These are phyloP conservation scores for Nicotiana knightiana DNA, from an alignment of 257 asterid species.

Conservation along the genomic window DNA sequence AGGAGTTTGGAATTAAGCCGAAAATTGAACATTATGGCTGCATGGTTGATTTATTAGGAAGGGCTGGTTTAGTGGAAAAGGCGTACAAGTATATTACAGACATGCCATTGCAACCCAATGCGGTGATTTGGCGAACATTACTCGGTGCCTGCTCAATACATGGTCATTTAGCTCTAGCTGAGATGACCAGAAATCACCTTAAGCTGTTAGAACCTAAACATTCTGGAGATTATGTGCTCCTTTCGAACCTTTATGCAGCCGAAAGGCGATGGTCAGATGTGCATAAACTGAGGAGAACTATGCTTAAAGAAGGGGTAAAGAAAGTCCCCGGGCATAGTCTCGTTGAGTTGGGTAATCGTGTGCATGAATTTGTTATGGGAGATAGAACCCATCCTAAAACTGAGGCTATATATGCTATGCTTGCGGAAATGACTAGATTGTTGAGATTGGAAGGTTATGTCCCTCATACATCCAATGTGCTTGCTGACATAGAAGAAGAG, in stretches of 20 bases:
- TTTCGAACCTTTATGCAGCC: constrained; percentile 74
- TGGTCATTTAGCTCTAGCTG: constrained; percentile 49
- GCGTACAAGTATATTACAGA: constrained; percentile 54
- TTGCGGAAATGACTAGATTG: constrained; percentile 63
- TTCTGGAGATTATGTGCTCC: constrained; percentile 72
- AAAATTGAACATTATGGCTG: constrained; percentile 81
- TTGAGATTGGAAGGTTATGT: constrained; percentile 64
- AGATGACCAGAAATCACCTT: constrained; percentile 47
- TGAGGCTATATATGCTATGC: constrained; percentile 56
- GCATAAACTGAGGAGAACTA: constrained; percentile 43
- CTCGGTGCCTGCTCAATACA: constrained; percentile 62
- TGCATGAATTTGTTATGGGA: constrained; percentile 72
- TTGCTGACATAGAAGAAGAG: constrained; percentile 82
- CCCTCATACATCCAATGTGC: constrained; percentile 61
- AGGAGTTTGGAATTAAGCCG: constrained; percentile 43
- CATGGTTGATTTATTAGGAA: constrained; percentile 75
- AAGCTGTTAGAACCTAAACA: constrained; percentile 58
- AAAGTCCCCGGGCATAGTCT: constrained; percentile 76
- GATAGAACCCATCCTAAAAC: constrained; percentile 63
- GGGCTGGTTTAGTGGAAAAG: constrained; percentile 61
- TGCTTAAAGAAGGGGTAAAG: constrained; percentile 70
- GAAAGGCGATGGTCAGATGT: constrained; percentile 77
- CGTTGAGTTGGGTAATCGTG: constrained; percentile 59
- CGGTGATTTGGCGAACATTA: constrained; percentile 78
- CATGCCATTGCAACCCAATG: constrained; percentile 68